A percentile compares a stretch with the other conserved stretches of the same genome.
These are phyloP conservation scores for Phalaenopsis aphrodite DNA, from an alignment of 106 monocot genomes.

Conservation along the genomic window DNA sequence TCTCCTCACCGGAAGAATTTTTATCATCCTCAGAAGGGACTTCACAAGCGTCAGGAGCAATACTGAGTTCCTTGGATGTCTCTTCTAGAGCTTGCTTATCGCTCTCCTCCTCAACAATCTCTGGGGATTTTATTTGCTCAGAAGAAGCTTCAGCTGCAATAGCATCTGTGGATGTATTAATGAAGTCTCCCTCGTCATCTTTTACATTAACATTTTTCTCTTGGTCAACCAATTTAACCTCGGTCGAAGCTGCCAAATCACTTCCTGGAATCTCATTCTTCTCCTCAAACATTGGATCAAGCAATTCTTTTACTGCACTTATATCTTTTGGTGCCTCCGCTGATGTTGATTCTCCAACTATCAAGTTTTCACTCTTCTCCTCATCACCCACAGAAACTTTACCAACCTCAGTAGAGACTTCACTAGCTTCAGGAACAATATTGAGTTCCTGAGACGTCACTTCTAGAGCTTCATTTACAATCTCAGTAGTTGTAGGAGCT, in stretches of 20 bases:
- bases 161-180: conserved; percentile 11
- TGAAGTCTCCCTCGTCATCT: conserved; percentile 1
- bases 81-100: background rate
- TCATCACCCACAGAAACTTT: background rate
- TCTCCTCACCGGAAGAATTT: background rate
- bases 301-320: background rate
- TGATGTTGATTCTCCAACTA: background rate
- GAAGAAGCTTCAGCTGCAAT: background rate
- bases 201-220: background rate
- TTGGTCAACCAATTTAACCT: background rate
- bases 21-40: background rate
- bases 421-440: background rate
- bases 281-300: background rate
- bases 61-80: background rate
- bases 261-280: background rate
- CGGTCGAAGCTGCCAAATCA: too few relatives aligned
- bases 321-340: conserved; percentile 2
- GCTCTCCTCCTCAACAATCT: too few relatives aligned
- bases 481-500: background rate
- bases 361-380: conserved; percentile 12
- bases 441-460: background rate
- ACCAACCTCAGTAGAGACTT: background rate
- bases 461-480: background rate
- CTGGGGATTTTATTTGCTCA: background rate
- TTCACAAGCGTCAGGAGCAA: background rate